Percentiles rank a stretch among this genome's conserved stretches.
Evolutionary conservation across 2,329 filamentous ascomycete genomes (phyloP).

Genomic region (Coleophoma eucalyptorum): DNA sequence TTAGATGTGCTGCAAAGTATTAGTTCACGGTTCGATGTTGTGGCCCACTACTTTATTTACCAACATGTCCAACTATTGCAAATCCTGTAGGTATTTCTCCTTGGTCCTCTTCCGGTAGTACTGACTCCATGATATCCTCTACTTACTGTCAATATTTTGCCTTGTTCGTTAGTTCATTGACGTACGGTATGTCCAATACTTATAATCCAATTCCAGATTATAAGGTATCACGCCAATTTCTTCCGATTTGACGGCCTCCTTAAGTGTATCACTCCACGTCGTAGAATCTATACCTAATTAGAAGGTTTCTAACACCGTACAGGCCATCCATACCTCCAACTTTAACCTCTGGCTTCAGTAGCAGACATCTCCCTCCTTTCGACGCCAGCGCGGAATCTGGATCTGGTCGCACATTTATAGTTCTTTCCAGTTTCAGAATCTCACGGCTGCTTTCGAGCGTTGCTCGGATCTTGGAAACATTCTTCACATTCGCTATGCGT

Average conservation of each 20-base stretch:
- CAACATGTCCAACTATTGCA: slow-evolving; percentile 83
- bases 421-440: slow-evolving; percentile 58
- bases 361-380: slow-evolving; percentile 56
- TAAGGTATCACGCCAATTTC: slow-evolving; percentile 73
- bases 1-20: slow-evolving; percentile 67
- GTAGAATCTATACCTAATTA: slow-evolving; percentile 48
- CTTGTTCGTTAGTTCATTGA: slow-evolving; percentile 9
- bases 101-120: slow-evolving; percentile 76
- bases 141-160: neutral
- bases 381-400: slow-evolving; percentile 51
- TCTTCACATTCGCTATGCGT: slow-evolving; percentile 67
- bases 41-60: slow-evolving; percentile 37
- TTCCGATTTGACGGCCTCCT: slow-evolving; percentile 62
- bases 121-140: slow-evolving; percentile 71
- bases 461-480: slow-evolving; percentile 58
- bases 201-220: slow-evolving; percentile 73
- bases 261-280: slow-evolving; percentile 73
- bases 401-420: slow-evolving; percentile 60
- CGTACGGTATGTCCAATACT: slow-evolving; percentile 80
- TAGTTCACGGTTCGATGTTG: too few species aligned
- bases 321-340: slow-evolving; percentile 34
- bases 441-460: slow-evolving; percentile 64
- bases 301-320: neutral
- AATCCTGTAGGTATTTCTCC: slow-evolving; percentile 83
- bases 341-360: slow-evolving; percentile 54